phyloP scores from a whole-genome alignment of 108 stramenopile genomes.

The Cyclotella baltica region DNA sequence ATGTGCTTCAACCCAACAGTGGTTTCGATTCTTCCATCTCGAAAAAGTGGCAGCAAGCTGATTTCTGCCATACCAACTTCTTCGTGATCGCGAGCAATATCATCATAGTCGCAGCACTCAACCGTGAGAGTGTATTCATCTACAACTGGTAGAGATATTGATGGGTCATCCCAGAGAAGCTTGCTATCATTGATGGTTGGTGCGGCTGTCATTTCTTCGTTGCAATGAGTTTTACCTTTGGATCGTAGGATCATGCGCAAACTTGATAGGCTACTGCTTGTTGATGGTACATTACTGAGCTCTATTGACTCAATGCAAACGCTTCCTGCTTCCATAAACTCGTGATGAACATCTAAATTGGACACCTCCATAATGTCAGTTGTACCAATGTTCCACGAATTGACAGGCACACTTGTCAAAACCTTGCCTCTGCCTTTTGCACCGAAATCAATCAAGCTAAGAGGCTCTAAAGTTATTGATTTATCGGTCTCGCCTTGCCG shows the following conservation, averaged over 20 bases:
- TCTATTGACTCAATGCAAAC: slow-evolving; percentile 49
- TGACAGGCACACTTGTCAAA: slow-evolving; percentile 12
- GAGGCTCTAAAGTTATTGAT: background rate
- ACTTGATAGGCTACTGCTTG: slow-evolving; percentile 47
- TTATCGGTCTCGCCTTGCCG: background rate
- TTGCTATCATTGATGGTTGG: background rate
- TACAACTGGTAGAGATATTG: slow-evolving; percentile 63
- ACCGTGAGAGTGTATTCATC: slow-evolving; percentile 69
- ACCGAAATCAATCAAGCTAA: slow-evolving; percentile 18
- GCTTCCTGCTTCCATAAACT: slow-evolving; percentile 66
- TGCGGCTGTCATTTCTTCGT: slow-evolving; percentile 51
- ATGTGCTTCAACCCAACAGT: slow-evolving; percentile 58
- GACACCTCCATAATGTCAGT: background rate
- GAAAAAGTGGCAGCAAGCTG: slow-evolving; percentile 72
- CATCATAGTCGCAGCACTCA: slow-evolving; percentile 72
- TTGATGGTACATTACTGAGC: slow-evolving; percentile 35
- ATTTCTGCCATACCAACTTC: slow-evolving; percentile 61
- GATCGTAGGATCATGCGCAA: slow-evolving; percentile 58
- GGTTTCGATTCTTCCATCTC: slow-evolving; percentile 54
- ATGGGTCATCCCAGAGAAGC: slow-evolving; percentile 43
- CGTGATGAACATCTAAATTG: slow-evolving; percentile 41
- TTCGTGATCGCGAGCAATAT: slow-evolving; percentile 51
- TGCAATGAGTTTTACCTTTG: slow-evolving; percentile 44
- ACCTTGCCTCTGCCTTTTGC: background rate
- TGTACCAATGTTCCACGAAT: slow-evolving; percentile 8